Percentiles rank a stretch among this genome's conserved stretches.
phyloP scores from a whole-genome alignment of 306 rosid genomes.

The Carpinus viminea region DNA sequence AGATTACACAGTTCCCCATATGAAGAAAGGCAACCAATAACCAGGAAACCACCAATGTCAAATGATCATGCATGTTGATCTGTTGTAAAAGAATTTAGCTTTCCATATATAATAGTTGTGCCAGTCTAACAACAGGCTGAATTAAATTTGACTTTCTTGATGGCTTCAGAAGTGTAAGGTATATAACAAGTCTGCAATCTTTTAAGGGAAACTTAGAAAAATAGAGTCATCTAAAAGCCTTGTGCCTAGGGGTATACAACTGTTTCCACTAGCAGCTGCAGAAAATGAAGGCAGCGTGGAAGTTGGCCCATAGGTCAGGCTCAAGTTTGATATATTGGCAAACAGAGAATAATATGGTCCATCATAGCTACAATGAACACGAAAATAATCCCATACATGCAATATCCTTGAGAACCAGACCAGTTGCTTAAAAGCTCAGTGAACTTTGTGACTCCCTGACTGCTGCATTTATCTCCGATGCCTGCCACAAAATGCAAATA shows the following conservation, averaged over 20 bases:
- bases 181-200: not conserved
- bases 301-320: slow-evolving; percentile 9
- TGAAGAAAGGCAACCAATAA: not conserved
- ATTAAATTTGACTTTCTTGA: not conserved
- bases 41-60: not conserved
- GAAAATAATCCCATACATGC: slow-evolving; percentile 49
- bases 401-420: slow-evolving; percentile 72
- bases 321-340: slow-evolving; percentile 8
- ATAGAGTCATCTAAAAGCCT: not conserved
- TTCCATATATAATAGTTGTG: not conserved
- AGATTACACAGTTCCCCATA: not conserved
- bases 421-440: slow-evolving; percentile 47
- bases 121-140: not conserved
- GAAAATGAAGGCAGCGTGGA: not conserved
- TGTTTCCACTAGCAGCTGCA: not conserved
- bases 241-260: not conserved
- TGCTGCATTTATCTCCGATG: slow-evolving; percentile 55
- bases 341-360: slow-evolving; percentile 7
- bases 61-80: not conserved
- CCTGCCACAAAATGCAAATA: slow-evolving; percentile 43
- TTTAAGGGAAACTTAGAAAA: not conserved
- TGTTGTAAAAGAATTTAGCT: not conserved
- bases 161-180: not conserved
- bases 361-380: slow-evolving; percentile 6
- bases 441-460: slow-evolving; percentile 37